Base-by-base conservation (phyloP, 129 eudicot genomes). In the Saposhnikovia divaricata region DNA sequence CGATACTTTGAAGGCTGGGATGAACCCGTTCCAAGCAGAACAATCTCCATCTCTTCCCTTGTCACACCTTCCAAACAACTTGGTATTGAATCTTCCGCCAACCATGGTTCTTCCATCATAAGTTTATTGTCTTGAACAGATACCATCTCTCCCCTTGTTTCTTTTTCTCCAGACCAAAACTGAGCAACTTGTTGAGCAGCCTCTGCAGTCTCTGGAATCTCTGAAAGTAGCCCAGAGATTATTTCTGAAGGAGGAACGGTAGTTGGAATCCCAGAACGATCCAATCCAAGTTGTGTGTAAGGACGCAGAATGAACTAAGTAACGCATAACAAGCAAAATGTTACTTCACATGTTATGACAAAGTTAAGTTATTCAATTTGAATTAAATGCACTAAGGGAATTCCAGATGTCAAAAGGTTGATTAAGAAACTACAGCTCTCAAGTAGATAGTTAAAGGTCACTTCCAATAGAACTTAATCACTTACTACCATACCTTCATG, bases 1-100 rank as follows among this genome's bases (percentile, higher is more conserved):
- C 98, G 84, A 65, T 94, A 94, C 78, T 94, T 94, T 39, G 98
- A 94, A 78, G 98, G 98, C 81, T 94, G 98, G 78, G 97, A 90
- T 19, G 97, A 94, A 51, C 98, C 98, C 0, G 98, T 94, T 70
- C 98, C 98, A 5, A 94, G 85, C 83, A 94, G 97, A 82, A 92
- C 97, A 78, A 94, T 92, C 85, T 94, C 98, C 83, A 90, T 88
- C 51, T 92, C 87, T 85, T 94, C 98, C 82, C 97, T 84, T 23
- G 93, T 83, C 81, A 92, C 82, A 69, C 84, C 79, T 57, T 94
- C 88, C 87, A 94, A 86, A 84, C 98, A 94, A 77, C 77, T 76
- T 0, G 98, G 96, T 81, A 87, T 73, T 34, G 37, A 70, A 59
- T 43, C 78, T 78, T 84, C 92, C 76, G 27, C 87, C 74, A 91